Percentiles rank a stretch among this genome's conserved stretches.
Conservation (phyloP, 441 rosid species). For the Bocquillonia castaneifolia region DNA sequence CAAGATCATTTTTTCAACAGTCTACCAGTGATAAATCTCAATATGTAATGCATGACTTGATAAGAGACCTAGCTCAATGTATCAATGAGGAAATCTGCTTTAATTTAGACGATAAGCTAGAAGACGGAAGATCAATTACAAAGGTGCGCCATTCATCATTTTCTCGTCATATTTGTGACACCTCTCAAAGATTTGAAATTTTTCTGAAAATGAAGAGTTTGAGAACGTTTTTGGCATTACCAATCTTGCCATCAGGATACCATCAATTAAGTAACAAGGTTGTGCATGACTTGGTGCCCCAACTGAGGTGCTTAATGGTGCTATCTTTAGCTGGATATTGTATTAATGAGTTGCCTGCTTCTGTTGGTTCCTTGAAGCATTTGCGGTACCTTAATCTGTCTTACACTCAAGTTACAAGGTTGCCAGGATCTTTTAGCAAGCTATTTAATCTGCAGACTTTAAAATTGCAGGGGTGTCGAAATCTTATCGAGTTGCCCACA, state of each 20-base stretch:
- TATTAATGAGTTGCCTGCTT: constrained; percentile 21
- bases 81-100: constrained; percentile 19
- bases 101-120: constrained; percentile 15
- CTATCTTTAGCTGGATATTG: constrained; percentile 10
- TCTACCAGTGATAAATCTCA: background rate
- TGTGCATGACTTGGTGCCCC: constrained; percentile 1
- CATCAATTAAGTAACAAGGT: background rate
- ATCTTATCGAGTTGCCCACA: background rate
- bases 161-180: constrained; percentile 3
- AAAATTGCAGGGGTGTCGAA: background rate
- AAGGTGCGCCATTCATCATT: constrained; percentile 15
- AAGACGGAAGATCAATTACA: background rate
- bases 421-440: background rate
- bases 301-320: constrained; percentile 8
- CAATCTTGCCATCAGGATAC: background rate
- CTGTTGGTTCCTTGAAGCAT: constrained; percentile 25
- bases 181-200: constrained; percentile 14
- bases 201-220: constrained; percentile 1
- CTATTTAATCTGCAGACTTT: background rate
- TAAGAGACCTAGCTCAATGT: constrained; percentile 24
- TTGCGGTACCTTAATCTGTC: constrained; percentile 26
- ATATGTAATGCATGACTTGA: constrained; percentile 31
- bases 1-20: constrained; percentile 24
- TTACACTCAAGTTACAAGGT: constrained; percentile 13
- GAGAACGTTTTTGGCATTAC: constrained; percentile 6